Conservation (phyloP, 139 green algal genomes). For the Protoeuglena noctilucae region DNA sequence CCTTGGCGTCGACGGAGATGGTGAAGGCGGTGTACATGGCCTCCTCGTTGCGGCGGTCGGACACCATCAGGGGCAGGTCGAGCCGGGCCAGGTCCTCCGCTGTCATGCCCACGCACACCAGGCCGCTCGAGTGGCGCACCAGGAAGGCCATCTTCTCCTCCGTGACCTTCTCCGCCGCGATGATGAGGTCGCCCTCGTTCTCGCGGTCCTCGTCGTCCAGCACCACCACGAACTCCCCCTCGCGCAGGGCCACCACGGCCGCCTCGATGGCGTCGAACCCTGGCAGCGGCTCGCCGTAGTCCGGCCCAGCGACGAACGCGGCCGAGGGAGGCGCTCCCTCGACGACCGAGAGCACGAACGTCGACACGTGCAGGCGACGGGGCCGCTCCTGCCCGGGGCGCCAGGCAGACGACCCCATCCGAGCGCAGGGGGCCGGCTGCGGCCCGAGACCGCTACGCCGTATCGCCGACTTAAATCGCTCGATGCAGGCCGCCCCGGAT, state of each 20-base stretch:
- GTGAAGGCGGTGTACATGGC: slow-evolving; percentile 91
- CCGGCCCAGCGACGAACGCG: too few relatives aligned
- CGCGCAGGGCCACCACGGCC: slow-evolving; percentile 36
- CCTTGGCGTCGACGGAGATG: slow-evolving; percentile 61
- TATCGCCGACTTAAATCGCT: too few relatives aligned
- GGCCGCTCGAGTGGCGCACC: slow-evolving; percentile 73
- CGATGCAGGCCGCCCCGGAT: too few relatives aligned
- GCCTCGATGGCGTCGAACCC: slow-evolving; percentile 15
- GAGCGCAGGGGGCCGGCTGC: too few relatives aligned
- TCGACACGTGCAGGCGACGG: too few relatives aligned
- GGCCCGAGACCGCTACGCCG: too few relatives aligned
- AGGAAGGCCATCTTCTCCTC: slow-evolving; percentile 72
- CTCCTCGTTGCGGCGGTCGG: slow-evolving; percentile 62
- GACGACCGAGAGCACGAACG: too few relatives aligned
- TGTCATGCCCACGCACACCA: slow-evolving; percentile 54
- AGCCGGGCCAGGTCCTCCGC: slow-evolving; percentile 62
- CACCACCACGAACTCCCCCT: slow-evolving; percentile 78
- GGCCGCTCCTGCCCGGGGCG: too few relatives aligned
- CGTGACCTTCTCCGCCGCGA: slow-evolving; percentile 70
- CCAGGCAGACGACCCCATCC: too few relatives aligned
- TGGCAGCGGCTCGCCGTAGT: too few relatives aligned
- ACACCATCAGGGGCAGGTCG: slow-evolving; percentile 85
- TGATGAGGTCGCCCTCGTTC: slow-evolving; percentile 97
- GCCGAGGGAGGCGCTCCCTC: too few relatives aligned
- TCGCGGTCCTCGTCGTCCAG: slow-evolving; percentile 93